phyloP scores from a whole-genome alignment of 2,329 filamentous ascomycete genomes.

The Fusarium ambrosium region DNA sequence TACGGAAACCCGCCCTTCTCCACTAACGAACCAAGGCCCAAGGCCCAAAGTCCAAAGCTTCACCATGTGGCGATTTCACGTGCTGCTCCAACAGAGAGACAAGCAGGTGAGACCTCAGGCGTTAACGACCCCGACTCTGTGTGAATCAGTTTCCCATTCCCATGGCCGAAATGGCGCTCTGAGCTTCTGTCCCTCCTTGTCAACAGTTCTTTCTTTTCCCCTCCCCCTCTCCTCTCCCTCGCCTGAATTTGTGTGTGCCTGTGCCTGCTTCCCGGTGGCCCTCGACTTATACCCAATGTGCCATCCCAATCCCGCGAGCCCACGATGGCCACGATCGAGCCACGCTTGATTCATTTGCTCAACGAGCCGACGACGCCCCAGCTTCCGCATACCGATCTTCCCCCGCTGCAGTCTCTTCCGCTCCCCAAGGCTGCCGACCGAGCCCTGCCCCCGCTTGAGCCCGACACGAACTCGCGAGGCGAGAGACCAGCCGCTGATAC shows the following conservation, averaged over 20 bases:
- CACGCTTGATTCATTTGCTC: slow-evolving; percentile 74
- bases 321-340: slow-evolving; percentile 77
- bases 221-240: slow-evolving; percentile 18
- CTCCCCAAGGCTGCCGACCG: slow-evolving; percentile 60
- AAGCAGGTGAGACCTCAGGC: slow-evolving; percentile 46
- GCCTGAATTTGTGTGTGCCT: slow-evolving; percentile 6
- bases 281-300: slow-evolving; percentile 47
- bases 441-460: slow-evolving; percentile 66
- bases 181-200: slow-evolving; percentile 38
- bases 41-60: slow-evolving; percentile 30
- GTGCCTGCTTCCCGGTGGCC: slow-evolving; percentile 17
- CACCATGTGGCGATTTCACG: slow-evolving; percentile 49
- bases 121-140: slow-evolving; percentile 41
- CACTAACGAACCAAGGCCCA: slow-evolving; percentile 2
- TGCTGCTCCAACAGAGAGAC: slow-evolving; percentile 43
- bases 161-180: slow-evolving; percentile 40
- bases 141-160: slow-evolving; percentile 32
- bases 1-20: slow-evolving; percentile 16
- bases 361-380: slow-evolving; percentile 68
- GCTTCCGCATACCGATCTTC: slow-evolving; percentile 65
- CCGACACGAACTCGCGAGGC: slow-evolving; percentile 59
- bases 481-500: slow-evolving; percentile 51
- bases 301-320: slow-evolving; percentile 44
- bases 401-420: slow-evolving; percentile 64
- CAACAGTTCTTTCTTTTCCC: slow-evolving; percentile 28